Evolutionary conservation across 2,329 filamentous ascomycete genomes (phyloP).

Genomic region (Phyllosticta paracitricarpa): DNA sequence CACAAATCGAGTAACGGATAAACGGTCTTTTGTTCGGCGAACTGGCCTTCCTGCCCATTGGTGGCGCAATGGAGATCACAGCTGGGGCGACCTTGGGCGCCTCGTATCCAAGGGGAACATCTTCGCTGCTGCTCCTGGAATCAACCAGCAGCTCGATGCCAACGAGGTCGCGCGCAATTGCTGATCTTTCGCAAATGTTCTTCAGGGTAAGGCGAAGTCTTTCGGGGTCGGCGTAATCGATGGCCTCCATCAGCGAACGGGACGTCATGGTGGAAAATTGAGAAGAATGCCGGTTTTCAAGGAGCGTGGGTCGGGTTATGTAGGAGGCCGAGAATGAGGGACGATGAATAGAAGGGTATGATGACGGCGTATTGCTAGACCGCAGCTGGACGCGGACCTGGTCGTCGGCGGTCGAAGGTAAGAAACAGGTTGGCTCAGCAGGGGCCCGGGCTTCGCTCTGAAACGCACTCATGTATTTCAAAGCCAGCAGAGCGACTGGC

Average conservation of each 20-base stretch:
- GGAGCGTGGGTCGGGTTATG: background rate
- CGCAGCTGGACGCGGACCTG: background rate
- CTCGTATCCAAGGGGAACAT: background rate
- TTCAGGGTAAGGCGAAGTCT: constrained; percentile 6
- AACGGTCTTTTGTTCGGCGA: constrained; percentile 4
- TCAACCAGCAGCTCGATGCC: constrained; percentile 8
- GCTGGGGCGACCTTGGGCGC: background rate
- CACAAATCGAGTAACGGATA: constrained; percentile 1
- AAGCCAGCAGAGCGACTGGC: background rate
- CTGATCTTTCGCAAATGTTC: constrained; percentile 9
- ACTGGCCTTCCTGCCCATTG: background rate
- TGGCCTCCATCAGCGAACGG: constrained; percentile 5
- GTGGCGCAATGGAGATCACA: background rate
- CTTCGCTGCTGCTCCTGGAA: constrained; percentile 8
- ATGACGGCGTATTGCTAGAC: background rate
- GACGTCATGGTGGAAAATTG: constrained; percentile 1
- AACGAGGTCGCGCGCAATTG: constrained; percentile 4
- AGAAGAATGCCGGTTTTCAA: background rate
- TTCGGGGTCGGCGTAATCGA: constrained; percentile 5
- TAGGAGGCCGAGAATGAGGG: background rate
- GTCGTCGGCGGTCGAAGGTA: background rate
- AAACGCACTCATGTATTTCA: background rate
- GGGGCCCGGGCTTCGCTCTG: background rate
- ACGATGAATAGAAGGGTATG: background rate
- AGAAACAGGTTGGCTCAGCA: background rate